Evolutionary conservation across 2,329 filamentous ascomycete genomes (phyloP).

Genomic region (Microcyclospora pomicola): DNA sequence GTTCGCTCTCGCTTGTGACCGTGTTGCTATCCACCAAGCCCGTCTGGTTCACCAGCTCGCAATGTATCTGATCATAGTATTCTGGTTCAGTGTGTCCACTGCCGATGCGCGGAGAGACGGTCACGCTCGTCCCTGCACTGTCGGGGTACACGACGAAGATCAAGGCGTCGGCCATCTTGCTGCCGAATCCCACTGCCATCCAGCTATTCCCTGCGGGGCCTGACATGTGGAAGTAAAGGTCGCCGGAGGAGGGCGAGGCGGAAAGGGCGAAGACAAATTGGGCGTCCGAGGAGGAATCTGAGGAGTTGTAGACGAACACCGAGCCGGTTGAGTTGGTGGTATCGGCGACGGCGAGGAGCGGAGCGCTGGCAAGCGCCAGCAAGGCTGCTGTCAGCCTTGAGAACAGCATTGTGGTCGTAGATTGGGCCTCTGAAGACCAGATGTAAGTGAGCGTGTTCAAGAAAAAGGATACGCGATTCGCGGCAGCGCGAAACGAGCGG

Average conservation of each 20-base stretch:
- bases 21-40: conserved; percentile 10
- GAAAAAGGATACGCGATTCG: too few species aligned
- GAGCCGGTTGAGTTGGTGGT: conserved; percentile 1
- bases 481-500: too few species aligned
- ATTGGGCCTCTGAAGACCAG: too few species aligned
- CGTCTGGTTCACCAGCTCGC: conserved; percentile 10
- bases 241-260: conserved; percentile 5
- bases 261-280: conserved; percentile 12
- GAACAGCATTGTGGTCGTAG: too few species aligned
- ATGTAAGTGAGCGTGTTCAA: too few species aligned
- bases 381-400: too few species aligned
- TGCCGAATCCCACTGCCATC: conserved; percentile 30
- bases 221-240: conserved; percentile 15
- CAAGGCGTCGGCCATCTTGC: conserved; percentile 27
- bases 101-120: conserved; percentile 25
- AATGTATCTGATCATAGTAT: conserved; percentile 14
- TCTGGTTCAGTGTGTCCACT: conserved; percentile 23
- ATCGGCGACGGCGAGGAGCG: background rate
- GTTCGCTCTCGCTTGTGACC: conserved; percentile 1
- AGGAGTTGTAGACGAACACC: conserved; percentile 8
- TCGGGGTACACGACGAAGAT: conserved; percentile 32
- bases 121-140: conserved; percentile 21
- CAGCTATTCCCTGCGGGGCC: conserved; percentile 25
- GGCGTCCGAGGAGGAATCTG: conserved; percentile 1
- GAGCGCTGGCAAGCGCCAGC: too few species aligned